Conservation (phyloP, 2,329 filamentous ascomycete genomes). For the Ceratocystis eucalypticola region DNA sequence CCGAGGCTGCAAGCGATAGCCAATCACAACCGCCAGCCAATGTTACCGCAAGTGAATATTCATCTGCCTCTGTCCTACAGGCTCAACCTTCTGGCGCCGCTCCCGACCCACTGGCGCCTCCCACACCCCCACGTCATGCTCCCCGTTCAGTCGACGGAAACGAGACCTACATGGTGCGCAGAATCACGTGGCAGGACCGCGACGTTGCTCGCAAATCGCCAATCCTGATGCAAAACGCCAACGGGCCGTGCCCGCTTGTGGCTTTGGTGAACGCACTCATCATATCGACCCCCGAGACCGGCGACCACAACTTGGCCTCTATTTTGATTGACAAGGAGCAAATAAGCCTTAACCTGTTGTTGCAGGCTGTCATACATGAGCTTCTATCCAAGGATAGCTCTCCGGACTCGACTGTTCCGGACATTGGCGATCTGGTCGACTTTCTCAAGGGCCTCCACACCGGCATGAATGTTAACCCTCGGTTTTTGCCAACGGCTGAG, state of each 20-base stretch:
- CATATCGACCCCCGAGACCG: slow-evolving; percentile 54
- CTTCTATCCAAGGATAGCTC: slow-evolving; percentile 65
- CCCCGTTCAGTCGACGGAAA: slow-evolving; percentile 24
- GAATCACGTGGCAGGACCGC: slow-evolving; percentile 69
- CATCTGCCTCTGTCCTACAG: not conserved
- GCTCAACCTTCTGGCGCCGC: not conserved
- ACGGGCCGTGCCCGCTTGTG: slow-evolving; percentile 85
- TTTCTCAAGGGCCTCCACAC: slow-evolving; percentile 85
- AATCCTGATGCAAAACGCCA: slow-evolving; percentile 82
- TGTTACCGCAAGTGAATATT: not conserved
- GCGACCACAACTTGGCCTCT: not conserved
- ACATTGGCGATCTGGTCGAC: slow-evolving; percentile 73
- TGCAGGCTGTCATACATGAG: slow-evolving; percentile 87
- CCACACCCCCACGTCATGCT: slow-evolving; percentile 18
- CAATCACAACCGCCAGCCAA: not conserved
- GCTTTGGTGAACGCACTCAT: slow-evolving; percentile 87
- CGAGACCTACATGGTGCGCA: slow-evolving; percentile 88
- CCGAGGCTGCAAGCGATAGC: not conserved
- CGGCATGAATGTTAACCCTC: slow-evolving; percentile 95
- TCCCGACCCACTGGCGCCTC: not conserved
- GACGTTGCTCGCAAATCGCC: slow-evolving; percentile 64
- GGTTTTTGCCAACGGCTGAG: slow-evolving; percentile 53
- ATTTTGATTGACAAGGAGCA: slow-evolving; percentile 70
- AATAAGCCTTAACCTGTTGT: slow-evolving; percentile 69
- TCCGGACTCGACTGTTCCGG: slow-evolving; percentile 54